Conservation (phyloP, 129 eudicot species). For the Tagetes patula region DNA sequence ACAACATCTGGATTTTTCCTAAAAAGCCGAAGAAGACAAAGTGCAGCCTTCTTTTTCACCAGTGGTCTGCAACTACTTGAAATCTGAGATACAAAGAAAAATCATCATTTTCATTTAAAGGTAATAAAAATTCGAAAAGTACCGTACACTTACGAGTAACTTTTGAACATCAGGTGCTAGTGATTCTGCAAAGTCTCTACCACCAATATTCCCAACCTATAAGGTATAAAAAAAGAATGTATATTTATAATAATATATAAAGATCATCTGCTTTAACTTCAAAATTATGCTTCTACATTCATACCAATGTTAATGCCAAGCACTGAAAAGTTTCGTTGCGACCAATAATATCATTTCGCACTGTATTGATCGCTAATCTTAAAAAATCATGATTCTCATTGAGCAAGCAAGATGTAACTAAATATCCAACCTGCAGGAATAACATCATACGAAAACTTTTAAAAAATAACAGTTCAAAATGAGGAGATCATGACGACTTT, state of each 20-base stretch:
- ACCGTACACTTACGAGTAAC: conserved; percentile 70
- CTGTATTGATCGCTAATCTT: conserved; percentile 94
- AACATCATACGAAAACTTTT: conserved; percentile 3
- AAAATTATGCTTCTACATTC: conserved; percentile 19
- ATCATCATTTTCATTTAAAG: conserved; percentile 27
- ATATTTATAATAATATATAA: background rate
- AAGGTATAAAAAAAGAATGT: conserved; percentile 1
- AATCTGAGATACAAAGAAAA: conserved; percentile 46
- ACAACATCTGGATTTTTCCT: conserved; percentile 96
- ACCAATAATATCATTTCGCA: conserved; percentile 96
- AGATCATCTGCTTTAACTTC: conserved; percentile 2
- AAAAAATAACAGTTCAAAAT: background rate
- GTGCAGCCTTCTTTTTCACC: conserved; percentile 97
- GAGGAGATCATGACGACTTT: conserved; percentile 3
- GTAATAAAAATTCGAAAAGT: conserved; percentile 1
- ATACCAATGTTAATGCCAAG: conserved; percentile 95
- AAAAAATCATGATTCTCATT: conserved; percentile 95
- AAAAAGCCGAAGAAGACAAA: conserved; percentile 83
- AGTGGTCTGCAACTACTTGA: conserved; percentile 97
- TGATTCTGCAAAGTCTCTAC: conserved; percentile 96
- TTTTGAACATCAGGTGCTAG: conserved; percentile 98
- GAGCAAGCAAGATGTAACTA: conserved; percentile 90
- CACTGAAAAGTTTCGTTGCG: conserved; percentile 98
- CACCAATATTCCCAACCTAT: conserved; percentile 98
- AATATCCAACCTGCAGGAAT: conserved; percentile 84